Base-by-base conservation (phyloP, 129 eudicot species). In the Flaveria robusta region DNA sequence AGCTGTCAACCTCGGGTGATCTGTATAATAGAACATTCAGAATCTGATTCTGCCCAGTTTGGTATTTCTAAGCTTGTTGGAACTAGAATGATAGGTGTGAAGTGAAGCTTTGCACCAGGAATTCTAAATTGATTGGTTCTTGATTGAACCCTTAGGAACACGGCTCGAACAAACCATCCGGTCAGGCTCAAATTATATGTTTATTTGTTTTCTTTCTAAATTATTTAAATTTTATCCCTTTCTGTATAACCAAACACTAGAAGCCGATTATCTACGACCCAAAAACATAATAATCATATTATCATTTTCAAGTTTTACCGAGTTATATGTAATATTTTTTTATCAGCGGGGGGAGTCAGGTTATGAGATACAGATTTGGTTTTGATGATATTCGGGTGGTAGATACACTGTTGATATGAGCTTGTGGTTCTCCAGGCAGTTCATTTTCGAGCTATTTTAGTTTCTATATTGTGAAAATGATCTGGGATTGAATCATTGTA, bases 11-110 rank as follows among this genome's bases (percentile, higher is more conserved):
- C 72, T 83, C 97, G 5, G 92, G 91, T 5, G 88, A 95, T 74
- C 11, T 89, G 46, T 95, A 89, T 72, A 87, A 87, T 75, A 80
- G 92, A 51, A 66, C 89, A 24, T 91, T 82, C 77, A 90, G 97
- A 74, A 87, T 89, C 60, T 95, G 86, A 87, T 31, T 60, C 76
- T 62, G 77, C 43, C 22, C 55, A 60, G 43, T 68, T 34, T 66
- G 52, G 81, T 74, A 66, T 45, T 70, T 72, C 72, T 41, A 74
- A 76, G 75, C 47, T 68, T 22, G 54, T 66, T 66, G 63, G 68
- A 41, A 55, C 15, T 20, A 78, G 71, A 78, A 69, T 20, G 50
- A 56, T 51, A 34, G 22, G 15, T 41, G 52, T 66, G 20, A 75
- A n/a, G n/a, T 68, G 54, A 66, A 66, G 74, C 54, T 51, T 77